A percentile compares a stretch with the other conserved stretches of the same genome.
phyloP scores from a whole-genome alignment of 1,139 yeast genomes.

The Candida tetrigidarum region DNA sequence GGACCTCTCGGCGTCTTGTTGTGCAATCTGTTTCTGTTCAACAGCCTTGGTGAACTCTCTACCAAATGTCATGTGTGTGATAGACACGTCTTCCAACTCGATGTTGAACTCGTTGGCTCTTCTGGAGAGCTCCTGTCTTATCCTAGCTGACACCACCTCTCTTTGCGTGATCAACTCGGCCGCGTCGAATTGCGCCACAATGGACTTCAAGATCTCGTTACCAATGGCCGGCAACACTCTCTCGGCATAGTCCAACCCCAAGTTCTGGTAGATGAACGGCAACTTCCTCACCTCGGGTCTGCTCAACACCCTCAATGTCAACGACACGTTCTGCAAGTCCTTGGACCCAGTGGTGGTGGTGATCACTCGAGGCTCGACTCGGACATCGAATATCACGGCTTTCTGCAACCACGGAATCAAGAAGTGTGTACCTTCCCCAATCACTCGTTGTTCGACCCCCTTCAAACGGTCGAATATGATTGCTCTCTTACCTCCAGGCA shows the following conservation, averaged over 20 bases:
- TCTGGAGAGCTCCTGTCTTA: conserved; percentile 81
- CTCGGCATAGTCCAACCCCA: conserved; percentile 96
- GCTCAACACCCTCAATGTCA: conserved; percentile 91
- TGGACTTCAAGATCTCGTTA: conserved; percentile 91
- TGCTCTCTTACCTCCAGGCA: conserved; percentile 94
- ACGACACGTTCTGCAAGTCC: conserved; percentile 93
- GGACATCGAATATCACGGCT: conserved; percentile 87
- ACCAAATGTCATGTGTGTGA: conserved; percentile 98
- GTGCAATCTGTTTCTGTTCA: conserved; percentile 98
- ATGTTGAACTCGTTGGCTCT: conserved; percentile 92
- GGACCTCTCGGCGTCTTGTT: conserved; percentile 99
- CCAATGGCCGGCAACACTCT: conserved; percentile 97
- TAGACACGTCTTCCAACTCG: conserved; percentile 93
- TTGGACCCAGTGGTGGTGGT: conserved; percentile 97
- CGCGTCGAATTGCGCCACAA: conserved; percentile 98
- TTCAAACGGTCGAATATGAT: conserved; percentile 90
- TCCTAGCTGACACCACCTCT: conserved; percentile 90
- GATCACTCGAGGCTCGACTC: conserved; percentile 90
- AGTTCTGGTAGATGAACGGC: conserved; percentile 85
- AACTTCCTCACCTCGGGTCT: conserved; percentile 87
- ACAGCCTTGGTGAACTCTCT: conserved; percentile 97
- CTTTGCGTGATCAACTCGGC: conserved; percentile 97
- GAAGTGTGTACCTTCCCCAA: conserved; percentile 98
- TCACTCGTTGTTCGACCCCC: conserved; percentile 85
- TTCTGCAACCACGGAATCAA: conserved; percentile 95